Evolutionary conservation across 129 eudicot species (phyloP).

Genomic region (Scalesia atractyloides): DNA sequence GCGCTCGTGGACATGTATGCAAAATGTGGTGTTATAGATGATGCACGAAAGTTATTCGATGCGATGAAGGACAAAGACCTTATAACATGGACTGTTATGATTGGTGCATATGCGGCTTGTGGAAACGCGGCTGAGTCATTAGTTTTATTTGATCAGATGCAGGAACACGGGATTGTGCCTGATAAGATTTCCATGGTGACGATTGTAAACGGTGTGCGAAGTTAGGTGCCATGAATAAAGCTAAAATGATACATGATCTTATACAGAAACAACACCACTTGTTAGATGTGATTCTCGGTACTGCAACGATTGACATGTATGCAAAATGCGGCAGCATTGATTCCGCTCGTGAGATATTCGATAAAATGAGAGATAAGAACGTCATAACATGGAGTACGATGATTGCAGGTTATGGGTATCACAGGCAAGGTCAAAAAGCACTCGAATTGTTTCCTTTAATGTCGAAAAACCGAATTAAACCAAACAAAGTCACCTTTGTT

Average conservation of each 20-base stretch:
- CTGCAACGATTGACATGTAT: constrained; percentile 67
- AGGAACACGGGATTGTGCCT: constrained; percentile 42
- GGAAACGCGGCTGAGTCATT: constrained; percentile 56
- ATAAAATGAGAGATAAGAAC: constrained; percentile 53
- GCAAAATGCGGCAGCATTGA: constrained; percentile 66
- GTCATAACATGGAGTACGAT: constrained; percentile 69
- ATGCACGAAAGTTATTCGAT: constrained; percentile 54
- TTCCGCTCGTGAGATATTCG: constrained; percentile 55
- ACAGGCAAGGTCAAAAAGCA: constrained; percentile 63
- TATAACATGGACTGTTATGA: constrained; percentile 72
- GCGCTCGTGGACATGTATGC: constrained; percentile 75
- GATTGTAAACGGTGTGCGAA: constrained; percentile 57
- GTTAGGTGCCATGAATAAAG: constrained; percentile 63
- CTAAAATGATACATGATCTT: constrained; percentile 44
- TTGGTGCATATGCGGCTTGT: constrained; percentile 54
- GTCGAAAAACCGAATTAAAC: constrained; percentile 39
- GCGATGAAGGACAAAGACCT: constrained; percentile 56
- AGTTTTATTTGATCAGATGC: constrained; percentile 62
- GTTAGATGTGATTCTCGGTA: constrained; percentile 52
- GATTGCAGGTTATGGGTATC: constrained; percentile 72
- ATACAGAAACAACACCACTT: constrained; percentile 29
- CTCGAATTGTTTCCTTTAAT: constrained; percentile 56
- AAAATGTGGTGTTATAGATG: constrained; percentile 59
- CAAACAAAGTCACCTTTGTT: constrained; percentile 53
- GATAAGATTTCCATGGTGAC: constrained; percentile 63